Conservation (phyloP, 768 basidiomycete species). For the Lentinula boryana region DNA sequence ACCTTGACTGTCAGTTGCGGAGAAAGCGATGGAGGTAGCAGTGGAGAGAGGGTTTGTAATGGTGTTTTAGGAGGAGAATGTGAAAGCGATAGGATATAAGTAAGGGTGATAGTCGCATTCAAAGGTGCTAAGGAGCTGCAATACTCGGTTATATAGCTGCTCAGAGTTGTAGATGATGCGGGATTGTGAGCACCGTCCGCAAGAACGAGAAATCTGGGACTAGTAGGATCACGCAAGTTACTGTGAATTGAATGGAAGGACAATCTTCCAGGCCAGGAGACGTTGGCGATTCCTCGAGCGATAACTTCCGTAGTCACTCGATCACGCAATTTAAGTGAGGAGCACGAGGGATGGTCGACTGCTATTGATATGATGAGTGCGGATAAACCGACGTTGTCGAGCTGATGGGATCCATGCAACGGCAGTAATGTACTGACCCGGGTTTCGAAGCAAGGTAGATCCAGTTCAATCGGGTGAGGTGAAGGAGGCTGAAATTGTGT, state of each 20-base stretch:
- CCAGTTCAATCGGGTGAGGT: conserved; percentile 35
- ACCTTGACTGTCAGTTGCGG: conserved; percentile 25
- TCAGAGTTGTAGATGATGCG: conserved; percentile 65
- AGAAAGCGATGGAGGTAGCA: conserved; percentile 42
- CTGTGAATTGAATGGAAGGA: conserved; percentile 48
- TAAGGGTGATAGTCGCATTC: conserved; percentile 33
- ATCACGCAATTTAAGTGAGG: conserved; percentile 12
- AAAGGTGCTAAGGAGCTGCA: conserved; percentile 10
- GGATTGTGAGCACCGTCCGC: conserved; percentile 95
- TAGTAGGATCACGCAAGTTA: conserved; percentile 13
- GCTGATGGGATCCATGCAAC: conserved; percentile 78
- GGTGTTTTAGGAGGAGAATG: conserved; percentile 84
- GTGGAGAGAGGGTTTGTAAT: conserved; percentile 58
- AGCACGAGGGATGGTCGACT: conserved; percentile 31
- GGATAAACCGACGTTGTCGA: conserved; percentile 75
- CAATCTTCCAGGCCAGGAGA: conserved; percentile 80
- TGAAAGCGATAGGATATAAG: conserved; percentile 79
- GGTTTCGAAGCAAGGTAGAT: conserved; percentile 36
- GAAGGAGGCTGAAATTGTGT: conserved; percentile 24
- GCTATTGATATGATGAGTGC: conserved; percentile 56
- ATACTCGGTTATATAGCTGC: conserved; percentile 50
- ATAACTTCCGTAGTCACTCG: conserved; percentile 48
- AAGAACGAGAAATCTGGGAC: conserved; percentile 38
- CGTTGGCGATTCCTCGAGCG: conserved; percentile 47
- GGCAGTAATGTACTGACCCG: conserved; percentile 49